Percentiles rank a stretch among this genome's conserved stretches.
Evolutionary conservation across 2,329 filamentous ascomycete species (phyloP).

Genomic region (Graphiopsis chlorocephala): DNA sequence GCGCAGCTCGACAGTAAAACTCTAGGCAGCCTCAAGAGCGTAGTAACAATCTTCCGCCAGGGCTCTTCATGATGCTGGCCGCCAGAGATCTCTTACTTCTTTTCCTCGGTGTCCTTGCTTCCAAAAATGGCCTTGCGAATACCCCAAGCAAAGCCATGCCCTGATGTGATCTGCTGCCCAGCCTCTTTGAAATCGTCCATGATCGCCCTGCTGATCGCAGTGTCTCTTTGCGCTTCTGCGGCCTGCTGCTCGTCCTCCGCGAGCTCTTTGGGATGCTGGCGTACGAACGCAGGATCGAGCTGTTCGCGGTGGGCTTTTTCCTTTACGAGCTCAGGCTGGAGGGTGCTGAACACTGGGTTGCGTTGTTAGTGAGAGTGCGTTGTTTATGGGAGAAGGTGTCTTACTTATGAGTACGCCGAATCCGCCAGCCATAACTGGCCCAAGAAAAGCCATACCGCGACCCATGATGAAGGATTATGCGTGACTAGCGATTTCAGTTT

Average conservation of each 20-base stretch:
- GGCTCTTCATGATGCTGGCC: background rate
- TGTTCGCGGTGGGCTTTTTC: conserved; percentile 7
- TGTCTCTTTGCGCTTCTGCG: background rate
- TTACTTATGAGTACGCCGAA: conserved; percentile 6
- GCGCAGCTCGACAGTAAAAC: background rate
- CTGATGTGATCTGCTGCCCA: background rate
- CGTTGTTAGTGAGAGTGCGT: background rate
- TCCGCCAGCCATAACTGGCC: conserved; percentile 8
- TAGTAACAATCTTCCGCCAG: background rate
- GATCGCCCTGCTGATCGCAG: conserved; percentile 13
- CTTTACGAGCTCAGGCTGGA: conserved; percentile 11
- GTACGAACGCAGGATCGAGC: background rate
- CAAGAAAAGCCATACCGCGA: conserved; percentile 12
- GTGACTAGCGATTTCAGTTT: too few species aligned
- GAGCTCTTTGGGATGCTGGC: background rate
- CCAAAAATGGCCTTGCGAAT: conserved; percentile 10
- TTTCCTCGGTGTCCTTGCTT: background rate
- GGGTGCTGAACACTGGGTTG: background rate
- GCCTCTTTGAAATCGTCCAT: conserved; percentile 13
- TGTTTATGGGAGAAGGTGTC: background rate
- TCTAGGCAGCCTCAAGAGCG: background rate
- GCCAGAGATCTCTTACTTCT: background rate
- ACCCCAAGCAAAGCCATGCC: conserved; percentile 11
- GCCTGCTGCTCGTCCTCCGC: background rate
- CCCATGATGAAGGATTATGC: background rate